Conservation (phyloP, 2,329 filamentous ascomycete species). For the Alternaria arbusti region DNA sequence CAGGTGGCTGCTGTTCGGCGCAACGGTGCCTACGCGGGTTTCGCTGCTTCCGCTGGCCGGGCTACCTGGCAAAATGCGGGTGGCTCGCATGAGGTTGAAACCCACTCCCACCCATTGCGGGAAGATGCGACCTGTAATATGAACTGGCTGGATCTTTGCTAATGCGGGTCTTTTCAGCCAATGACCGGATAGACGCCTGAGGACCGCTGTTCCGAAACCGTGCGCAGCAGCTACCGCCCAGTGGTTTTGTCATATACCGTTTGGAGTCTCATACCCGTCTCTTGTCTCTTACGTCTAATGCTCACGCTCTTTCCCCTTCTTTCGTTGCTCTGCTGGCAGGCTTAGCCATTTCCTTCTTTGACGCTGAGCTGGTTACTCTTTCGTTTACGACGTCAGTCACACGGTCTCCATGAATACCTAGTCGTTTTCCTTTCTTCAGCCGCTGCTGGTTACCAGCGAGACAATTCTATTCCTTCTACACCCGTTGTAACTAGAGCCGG, state of each 20-base stretch:
- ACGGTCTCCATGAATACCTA: conserved; percentile 48
- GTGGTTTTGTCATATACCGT: conserved; percentile 48
- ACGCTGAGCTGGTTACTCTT: conserved; percentile 44
- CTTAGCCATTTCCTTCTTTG: conserved; percentile 44
- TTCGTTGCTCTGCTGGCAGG: conserved; percentile 50
- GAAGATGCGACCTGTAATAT: conserved; percentile 36
- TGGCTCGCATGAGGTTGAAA: conserved; percentile 47
- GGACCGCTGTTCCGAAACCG: conserved; percentile 48
- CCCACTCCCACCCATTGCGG: conserved; percentile 39
- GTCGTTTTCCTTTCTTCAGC: conserved; percentile 40
- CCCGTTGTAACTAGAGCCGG: conserved; percentile 31
- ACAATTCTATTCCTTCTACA: conserved; percentile 39
- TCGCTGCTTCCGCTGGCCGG: conserved; percentile 40
- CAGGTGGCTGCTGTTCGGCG: conserved; percentile 18
- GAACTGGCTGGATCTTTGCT: conserved; percentile 30
- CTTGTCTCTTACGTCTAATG: conserved; percentile 45
- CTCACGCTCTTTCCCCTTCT: conserved; percentile 44
- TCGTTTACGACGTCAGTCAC: conserved; percentile 42
- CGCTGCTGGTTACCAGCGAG: conserved; percentile 51
- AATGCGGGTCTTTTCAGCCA: conserved; percentile 37
- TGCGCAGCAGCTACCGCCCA: conserved; percentile 39
- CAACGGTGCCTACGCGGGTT: conserved; percentile 38
- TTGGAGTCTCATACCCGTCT: conserved; percentile 48
- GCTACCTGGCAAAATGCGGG: conserved; percentile 27
- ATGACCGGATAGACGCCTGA: conserved; percentile 46